Evolutionary conservation across 2,329 filamentous ascomycete species (phyloP), one percentile per base, ranked within the genome.

Genomic region (Aspergillus candidus): DNA sequence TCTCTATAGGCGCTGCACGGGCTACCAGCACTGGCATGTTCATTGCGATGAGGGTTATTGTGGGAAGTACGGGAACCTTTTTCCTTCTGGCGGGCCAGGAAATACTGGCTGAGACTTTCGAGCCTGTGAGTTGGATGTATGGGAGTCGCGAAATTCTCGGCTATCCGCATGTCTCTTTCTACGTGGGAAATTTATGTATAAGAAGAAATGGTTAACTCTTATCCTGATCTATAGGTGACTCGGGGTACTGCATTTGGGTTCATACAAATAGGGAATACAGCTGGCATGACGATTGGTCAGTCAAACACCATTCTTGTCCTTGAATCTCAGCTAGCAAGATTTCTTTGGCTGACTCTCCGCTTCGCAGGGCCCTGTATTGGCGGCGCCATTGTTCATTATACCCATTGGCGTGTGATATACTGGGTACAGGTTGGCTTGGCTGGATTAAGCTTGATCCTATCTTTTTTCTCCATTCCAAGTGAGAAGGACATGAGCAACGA

Each of bases 381-480:
- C 22, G 86, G 86, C 30, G 80, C 89, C 41, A 86, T 91, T 41
- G 84, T 90, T 31, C 89, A 85, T 0, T 89, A 81, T 61, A 73
- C 75, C 4, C 77, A 73, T 3, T 91, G 86, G 86, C 77, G 84
- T 14, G 78, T 79, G 43, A 88, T 89, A 46, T 89, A 88, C 69
- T 89, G 84, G 82, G 70, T 89, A 1, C 86, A 90, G 60, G 80
- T 82, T 1, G 84, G 75, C 1, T 74, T 88, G 37, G 80, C 82
- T 0, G 81, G 76, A 1, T 59, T 78, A 0, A 83, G 78, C 0
- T 70, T 77, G 0, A 31, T 80, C 0, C 74, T 82, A 1, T 76
- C 84, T 12, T 72, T 80, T 47, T 78, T 87, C 50, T 70, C 88
- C 5, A 73, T 89, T 1, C 83, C 83, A 0, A 83, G 86, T 27